These are phyloP conservation scores for Nicotiana tabacum DNA, from an alignment of 257 asterid genomes.

Conservation along the genomic window DNA sequence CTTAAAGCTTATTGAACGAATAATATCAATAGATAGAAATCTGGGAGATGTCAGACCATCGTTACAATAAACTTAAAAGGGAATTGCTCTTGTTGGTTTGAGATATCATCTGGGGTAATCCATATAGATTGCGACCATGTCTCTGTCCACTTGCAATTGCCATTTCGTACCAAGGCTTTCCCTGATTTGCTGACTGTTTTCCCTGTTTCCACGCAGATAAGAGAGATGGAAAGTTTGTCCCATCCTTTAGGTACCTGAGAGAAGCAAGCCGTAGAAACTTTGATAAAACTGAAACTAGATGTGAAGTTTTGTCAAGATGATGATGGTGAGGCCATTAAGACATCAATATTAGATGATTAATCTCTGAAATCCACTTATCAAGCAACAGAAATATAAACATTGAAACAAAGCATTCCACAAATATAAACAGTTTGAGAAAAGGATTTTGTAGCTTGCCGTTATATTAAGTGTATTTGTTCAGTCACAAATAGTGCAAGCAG, in stretches of 20 bases:
- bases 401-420: neutral
- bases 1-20: neutral
- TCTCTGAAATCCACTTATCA: neutral
- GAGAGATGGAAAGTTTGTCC: slow-evolving; percentile 40
- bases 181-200: slow-evolving; percentile 30
- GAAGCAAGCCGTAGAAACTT: neutral
- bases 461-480: neutral
- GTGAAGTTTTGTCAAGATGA: neutral
- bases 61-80: slow-evolving; percentile 37
- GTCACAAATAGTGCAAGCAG: neutral
- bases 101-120: slow-evolving; percentile 26
- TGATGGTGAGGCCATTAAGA: neutral
- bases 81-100: slow-evolving; percentile 21
- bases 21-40: neutral
- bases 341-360: neutral
- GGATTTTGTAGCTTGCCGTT: neutral
- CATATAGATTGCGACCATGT: slow-evolving; percentile 50
- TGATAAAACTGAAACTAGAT: neutral
- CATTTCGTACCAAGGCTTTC: slow-evolving; percentile 29
- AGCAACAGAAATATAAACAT: neutral
- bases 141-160: slow-evolving; percentile 44
- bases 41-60: slow-evolving; percentile 18
- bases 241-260: slow-evolving; percentile 51
- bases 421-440: neutral
- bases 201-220: slow-evolving; percentile 34